Percentiles rank a stretch among this genome's conserved stretches.
These are phyloP conservation scores for Pouteria glomerata DNA, from an alignment of 148 eudicot species.

Conservation along the genomic window DNA sequence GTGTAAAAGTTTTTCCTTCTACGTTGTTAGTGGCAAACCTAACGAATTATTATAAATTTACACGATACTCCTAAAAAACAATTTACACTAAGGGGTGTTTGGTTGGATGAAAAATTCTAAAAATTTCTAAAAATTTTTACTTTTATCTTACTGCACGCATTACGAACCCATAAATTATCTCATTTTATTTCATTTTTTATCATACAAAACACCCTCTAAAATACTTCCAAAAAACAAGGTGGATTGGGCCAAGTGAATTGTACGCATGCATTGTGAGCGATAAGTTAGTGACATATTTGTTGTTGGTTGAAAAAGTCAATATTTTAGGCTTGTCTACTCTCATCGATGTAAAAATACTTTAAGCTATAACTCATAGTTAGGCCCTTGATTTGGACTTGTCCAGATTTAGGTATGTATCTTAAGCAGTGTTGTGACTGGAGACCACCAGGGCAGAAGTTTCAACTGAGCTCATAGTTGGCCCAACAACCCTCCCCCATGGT, in stretches of 20 bases:
- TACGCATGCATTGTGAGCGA: too few species aligned
- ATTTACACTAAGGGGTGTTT: background rate
- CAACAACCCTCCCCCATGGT: background rate
- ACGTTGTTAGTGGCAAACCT: background rate
- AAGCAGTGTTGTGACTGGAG: background rate
- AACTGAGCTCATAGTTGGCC: background rate
- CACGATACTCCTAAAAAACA: background rate
- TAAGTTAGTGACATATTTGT: too few species aligned
- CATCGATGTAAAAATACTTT: background rate
- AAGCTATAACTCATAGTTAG: background rate
- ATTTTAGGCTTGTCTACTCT: background rate
- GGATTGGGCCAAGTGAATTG: too few species aligned
- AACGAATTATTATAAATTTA: background rate
- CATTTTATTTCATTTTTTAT: too few species aligned
- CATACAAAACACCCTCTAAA: too few species aligned
- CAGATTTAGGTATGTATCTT: background rate
- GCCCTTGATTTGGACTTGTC: background rate
- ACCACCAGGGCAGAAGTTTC: background rate
- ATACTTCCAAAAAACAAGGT: too few species aligned
- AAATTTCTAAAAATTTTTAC: background rate
- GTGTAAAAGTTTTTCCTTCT: background rate
- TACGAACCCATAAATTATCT: too few species aligned
- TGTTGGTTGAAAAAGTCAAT: background rate
- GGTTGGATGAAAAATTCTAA: too few species aligned
- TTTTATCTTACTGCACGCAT: too few species aligned